Evolutionary conservation across 768 basidiomycete genomes (phyloP).

Genomic region (Pleurotus cornucopiae): DNA sequence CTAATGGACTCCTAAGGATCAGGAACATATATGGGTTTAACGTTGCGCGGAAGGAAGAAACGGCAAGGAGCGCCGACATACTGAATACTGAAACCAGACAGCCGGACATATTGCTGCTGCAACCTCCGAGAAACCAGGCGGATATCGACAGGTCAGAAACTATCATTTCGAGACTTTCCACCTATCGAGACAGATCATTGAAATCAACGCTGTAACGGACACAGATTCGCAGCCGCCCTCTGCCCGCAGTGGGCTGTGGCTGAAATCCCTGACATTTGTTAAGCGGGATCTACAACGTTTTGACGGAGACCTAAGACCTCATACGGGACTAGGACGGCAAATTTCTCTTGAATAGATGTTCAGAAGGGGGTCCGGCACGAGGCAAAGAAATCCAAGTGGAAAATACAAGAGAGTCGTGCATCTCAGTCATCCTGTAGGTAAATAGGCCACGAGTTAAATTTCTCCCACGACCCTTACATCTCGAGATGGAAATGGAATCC

Average conservation of each 20-base stretch:
- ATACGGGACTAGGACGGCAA: background rate
- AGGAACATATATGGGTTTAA: slow-evolving; percentile 8
- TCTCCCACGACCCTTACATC: background rate
- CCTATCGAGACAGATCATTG: too few species aligned
- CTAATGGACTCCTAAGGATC: background rate
- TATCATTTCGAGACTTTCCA: too few species aligned
- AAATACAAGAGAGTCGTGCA: background rate
- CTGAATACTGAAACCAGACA: background rate
- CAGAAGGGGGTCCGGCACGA: background rate
- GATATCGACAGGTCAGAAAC: background rate
- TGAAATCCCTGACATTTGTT: background rate
- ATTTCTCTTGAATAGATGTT: too few species aligned
- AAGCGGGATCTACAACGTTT: background rate
- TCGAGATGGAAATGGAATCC: too few species aligned
- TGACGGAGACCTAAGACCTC: too few species aligned
- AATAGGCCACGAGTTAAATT: background rate
- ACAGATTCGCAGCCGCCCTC: too few species aligned
- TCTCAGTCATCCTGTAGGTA: background rate
- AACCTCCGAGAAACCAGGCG: slow-evolving; percentile 3
- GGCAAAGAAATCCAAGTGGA: background rate
- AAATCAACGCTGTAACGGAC: too few species aligned
- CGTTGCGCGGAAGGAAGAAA: background rate
- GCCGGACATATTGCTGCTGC: background rate
- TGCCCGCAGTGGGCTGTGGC: too few species aligned
- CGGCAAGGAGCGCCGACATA: background rate